Conservation (phyloP, 495 filamentous ascomycete species). For the Ramalina intermedia region DNA sequence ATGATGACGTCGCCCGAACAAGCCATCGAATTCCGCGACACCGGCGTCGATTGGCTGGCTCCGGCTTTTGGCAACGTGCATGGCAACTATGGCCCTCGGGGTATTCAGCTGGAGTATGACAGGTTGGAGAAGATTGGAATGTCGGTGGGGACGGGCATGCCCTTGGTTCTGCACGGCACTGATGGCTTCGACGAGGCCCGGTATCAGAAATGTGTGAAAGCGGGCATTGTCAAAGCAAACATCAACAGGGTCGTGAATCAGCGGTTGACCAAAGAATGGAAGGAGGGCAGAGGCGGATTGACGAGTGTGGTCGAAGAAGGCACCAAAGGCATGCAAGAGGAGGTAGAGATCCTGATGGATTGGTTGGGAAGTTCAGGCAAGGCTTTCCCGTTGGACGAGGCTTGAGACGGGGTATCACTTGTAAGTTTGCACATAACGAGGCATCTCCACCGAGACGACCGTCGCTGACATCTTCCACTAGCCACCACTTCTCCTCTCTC, state of each 20-base stretch:
- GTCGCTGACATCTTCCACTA: too few relatives aligned
- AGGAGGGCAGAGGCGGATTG: constrained; percentile 51
- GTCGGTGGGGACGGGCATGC: constrained; percentile 44
- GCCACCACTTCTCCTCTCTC: too few relatives aligned
- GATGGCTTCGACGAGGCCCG: constrained; percentile 60
- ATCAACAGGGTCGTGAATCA: constrained; percentile 73
- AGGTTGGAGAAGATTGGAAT: constrained; percentile 48
- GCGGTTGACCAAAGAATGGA: constrained; percentile 48
- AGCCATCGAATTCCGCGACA: constrained; percentile 59
- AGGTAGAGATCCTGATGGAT: constrained; percentile 62
- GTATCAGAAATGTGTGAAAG: constrained; percentile 51
- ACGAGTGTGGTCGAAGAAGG: constrained; percentile 59
- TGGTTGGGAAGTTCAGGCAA: constrained; percentile 53
- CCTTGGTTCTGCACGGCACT: constrained; percentile 64
- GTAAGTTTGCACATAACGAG: too few relatives aligned
- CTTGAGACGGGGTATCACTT: not conserved
- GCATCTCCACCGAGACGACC: too few relatives aligned
- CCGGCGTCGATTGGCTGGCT: constrained; percentile 71
- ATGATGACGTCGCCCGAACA: constrained; percentile 67
- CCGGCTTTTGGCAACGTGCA: constrained; percentile 82
- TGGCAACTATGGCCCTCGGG: constrained; percentile 63
- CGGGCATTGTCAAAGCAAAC: constrained; percentile 65
- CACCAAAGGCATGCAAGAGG: constrained; percentile 58
- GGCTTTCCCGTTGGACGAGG: constrained; percentile 21
- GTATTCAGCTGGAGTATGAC: constrained; percentile 61